phyloP scores from a whole-genome alignment of 202 grass and related monocot genomes.

The Elaeis oleifera region DNA sequence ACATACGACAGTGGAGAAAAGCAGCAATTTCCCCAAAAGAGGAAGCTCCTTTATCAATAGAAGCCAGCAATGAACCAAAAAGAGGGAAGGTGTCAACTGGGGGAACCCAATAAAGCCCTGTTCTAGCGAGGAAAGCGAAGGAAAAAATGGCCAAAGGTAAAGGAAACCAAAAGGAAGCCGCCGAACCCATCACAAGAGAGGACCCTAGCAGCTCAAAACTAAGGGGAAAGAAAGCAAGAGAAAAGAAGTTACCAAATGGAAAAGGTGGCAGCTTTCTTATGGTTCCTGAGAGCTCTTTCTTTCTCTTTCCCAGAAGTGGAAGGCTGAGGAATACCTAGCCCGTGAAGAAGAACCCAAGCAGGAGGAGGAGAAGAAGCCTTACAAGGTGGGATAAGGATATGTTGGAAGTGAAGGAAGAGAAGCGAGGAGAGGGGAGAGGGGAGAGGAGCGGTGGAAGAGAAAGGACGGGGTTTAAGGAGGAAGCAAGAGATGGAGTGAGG shows the following conservation, averaged over 20 bases:
- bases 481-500: slow-evolving; percentile 54
- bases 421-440: not conserved
- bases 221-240: slow-evolving; percentile 3
- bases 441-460: too few species aligned
- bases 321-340: not conserved
- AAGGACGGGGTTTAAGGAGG: slow-evolving; percentile 13
- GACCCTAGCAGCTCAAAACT: not conserved
- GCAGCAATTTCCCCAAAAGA: too few species aligned
- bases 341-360: not conserved
- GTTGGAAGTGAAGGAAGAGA: slow-evolving; percentile 41
- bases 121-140: not conserved
- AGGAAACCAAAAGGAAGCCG: slow-evolving; percentile 1
- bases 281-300: not conserved
- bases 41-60: too few species aligned
- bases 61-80: too few species aligned
- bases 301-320: not conserved
- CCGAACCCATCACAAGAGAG: slow-evolving; percentile 24
- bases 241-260: slow-evolving; percentile 1
- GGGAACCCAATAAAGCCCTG: too few species aligned
- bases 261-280: slow-evolving; percentile 27
- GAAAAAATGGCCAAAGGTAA: not conserved
- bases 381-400: slow-evolving; percentile 50
- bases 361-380: slow-evolving; percentile 38
- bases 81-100: too few species aligned
- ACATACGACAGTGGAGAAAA: too few species aligned